These are phyloP conservation scores for Wakefieldia striispora DNA, from an alignment of 768 basidiomycete genomes.

Conservation along the genomic window DNA sequence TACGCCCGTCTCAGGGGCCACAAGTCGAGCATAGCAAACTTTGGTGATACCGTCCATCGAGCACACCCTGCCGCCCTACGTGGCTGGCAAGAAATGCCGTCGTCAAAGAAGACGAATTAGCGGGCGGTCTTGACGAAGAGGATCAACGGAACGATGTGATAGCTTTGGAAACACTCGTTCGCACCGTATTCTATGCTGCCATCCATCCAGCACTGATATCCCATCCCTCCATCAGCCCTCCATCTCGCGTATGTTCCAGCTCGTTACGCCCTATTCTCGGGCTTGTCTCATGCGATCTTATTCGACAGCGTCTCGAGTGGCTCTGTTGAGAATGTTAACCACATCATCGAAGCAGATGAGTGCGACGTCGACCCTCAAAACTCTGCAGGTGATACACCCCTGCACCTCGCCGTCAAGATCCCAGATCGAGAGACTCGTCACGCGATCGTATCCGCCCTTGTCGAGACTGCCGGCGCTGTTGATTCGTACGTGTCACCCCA, in stretches of 20 bases:
- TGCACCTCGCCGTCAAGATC: conserved; percentile 28
- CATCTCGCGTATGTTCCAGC: conserved; percentile 29
- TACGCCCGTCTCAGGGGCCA: no score
- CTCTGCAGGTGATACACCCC: conserved; percentile 25
- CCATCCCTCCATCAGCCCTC: conserved; percentile 18
- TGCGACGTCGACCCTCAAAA: conserved; percentile 28
- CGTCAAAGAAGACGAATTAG: no score
- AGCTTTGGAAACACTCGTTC: conserved; percentile 32
- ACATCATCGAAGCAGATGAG: no score
- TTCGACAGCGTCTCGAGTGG: conserved; percentile 15
- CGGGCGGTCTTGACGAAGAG: no score
- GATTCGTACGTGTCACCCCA: conserved; percentile 20
- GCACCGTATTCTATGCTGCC: conserved; percentile 4
- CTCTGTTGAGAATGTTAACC: no score
- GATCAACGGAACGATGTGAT: neutral
- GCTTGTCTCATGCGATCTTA: neutral
- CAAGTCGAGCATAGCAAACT: no score
- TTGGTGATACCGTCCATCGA: no score
- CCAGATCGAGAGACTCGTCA: conserved; percentile 10
- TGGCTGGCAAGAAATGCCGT: no score
- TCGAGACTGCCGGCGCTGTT: conserved; percentile 21
- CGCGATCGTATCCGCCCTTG: conserved; percentile 21
- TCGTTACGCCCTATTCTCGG: neutral
- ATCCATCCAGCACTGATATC: conserved; percentile 12
- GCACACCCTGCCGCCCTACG: no score